Evolutionary conservation across 2,329 filamentous ascomycete species (phyloP).

Genomic region (Monosporascus sp.): DNA sequence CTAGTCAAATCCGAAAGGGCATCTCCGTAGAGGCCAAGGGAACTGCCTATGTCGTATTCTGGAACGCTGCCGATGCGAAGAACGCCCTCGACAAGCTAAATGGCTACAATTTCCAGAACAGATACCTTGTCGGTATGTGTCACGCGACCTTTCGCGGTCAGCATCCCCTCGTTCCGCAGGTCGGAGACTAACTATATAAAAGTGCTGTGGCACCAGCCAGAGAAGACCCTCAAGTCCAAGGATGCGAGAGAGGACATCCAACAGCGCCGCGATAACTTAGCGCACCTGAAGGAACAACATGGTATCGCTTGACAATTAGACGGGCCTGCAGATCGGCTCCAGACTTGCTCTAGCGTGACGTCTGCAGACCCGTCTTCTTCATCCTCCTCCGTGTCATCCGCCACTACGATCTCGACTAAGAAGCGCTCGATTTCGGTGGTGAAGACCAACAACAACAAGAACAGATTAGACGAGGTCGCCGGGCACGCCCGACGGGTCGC

Average conservation of each 20-base stretch:
- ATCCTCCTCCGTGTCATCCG: slow-evolving; percentile 23
- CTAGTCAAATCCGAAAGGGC: slow-evolving; percentile 94
- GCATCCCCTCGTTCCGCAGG: background rate
- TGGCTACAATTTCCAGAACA: slow-evolving; percentile 99
- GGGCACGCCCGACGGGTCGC: slow-evolving; percentile 25
- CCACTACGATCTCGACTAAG: slow-evolving; percentile 20
- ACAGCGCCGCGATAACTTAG: slow-evolving; percentile 92
- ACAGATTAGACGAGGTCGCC: slow-evolving; percentile 23
- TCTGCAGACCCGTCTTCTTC: slow-evolving; percentile 57
- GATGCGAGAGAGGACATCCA: slow-evolving; percentile 93
- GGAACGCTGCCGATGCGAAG: slow-evolving; percentile 98
- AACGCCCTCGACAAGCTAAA: slow-evolving; percentile 99
- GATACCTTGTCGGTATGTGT: slow-evolving; percentile 89
- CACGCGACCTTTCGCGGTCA: slow-evolving; percentile 3
- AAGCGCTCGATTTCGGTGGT: slow-evolving; percentile 19
- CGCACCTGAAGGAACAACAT: slow-evolving; percentile 95
- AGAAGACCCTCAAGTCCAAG: slow-evolving; percentile 73
- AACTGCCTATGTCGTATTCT: slow-evolving; percentile 98
- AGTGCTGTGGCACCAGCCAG: slow-evolving; percentile 62
- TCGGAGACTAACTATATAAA: background rate
- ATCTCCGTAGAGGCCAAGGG: slow-evolving; percentile 97
- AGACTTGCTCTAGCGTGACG: slow-evolving; percentile 37
- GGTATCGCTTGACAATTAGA: slow-evolving; percentile 94
- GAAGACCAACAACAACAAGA: slow-evolving; percentile 19
- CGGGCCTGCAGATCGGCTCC: slow-evolving; percentile 55